A percentile compares a stretch with the other conserved stretches of the same genome.
Conservation (phyloP, 2,329 filamentous ascomycete species). For the Hymenoscyphus fraxineus region DNA sequence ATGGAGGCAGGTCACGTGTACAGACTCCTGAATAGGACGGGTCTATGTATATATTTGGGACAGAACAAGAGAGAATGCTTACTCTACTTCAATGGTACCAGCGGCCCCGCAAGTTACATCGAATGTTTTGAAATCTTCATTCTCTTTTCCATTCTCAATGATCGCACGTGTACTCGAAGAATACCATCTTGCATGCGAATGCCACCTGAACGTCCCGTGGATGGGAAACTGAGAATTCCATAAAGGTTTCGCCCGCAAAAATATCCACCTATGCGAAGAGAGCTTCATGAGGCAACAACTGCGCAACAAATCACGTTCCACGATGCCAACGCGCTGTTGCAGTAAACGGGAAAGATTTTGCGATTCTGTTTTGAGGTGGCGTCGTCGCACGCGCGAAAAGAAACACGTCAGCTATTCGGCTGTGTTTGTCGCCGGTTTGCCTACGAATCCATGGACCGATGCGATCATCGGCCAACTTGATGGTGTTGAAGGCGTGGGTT, state of each 20-base stretch:
- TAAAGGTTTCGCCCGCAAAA: background rate
- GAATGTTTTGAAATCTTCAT: slow-evolving; percentile 18
- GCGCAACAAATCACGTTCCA: slow-evolving; percentile 3
- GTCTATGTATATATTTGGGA: too few species aligned
- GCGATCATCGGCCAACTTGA: background rate
- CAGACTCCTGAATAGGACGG: too few species aligned
- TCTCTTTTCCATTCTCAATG: background rate
- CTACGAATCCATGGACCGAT: background rate
- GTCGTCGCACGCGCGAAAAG: background rate
- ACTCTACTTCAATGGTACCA: slow-evolving; percentile 31
- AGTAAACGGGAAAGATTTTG: background rate
- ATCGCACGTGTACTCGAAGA: slow-evolving; percentile 4
- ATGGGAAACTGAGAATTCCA: background rate
- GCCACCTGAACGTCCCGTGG: background rate
- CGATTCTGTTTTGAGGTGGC: background rate
- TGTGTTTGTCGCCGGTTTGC: background rate
- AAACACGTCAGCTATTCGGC: background rate
- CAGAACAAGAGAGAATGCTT: slow-evolving; percentile 12
- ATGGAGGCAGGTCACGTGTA: slow-evolving; percentile 4
- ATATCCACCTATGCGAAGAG: background rate
- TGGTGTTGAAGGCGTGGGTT: background rate
- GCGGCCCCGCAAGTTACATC: slow-evolving; percentile 28
- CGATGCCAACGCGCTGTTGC: background rate
- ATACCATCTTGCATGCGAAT: background rate
- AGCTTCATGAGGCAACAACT: background rate